A percentile compares a stretch with the other conserved stretches of the same genome.
Evolutionary conservation across 352 stramenopile genomes (phyloP).

Genomic region (Pythium chondricola): DNA sequence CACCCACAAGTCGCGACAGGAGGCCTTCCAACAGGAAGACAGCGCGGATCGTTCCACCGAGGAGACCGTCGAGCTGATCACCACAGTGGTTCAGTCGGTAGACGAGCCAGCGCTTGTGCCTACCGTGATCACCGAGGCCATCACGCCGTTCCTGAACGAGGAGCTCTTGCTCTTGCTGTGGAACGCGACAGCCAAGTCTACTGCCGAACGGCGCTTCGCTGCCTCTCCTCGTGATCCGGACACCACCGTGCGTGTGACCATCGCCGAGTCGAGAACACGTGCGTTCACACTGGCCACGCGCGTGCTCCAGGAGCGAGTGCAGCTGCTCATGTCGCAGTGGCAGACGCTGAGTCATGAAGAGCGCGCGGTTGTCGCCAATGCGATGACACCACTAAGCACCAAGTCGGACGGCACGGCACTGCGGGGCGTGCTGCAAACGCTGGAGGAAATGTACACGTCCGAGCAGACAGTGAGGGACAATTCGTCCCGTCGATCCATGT

Average conservation of each 20-base stretch:
- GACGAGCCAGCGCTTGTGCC: constrained; percentile 16
- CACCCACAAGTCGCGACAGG: background rate
- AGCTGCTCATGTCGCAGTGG: constrained; percentile 40
- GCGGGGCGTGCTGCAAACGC: constrained; percentile 34
- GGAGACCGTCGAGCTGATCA: constrained; percentile 7
- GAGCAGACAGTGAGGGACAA: constrained; percentile 47
- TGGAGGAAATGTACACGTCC: constrained; percentile 57
- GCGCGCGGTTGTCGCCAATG: constrained; percentile 28
- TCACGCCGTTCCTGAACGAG: constrained; percentile 45
- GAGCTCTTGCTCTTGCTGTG: constrained; percentile 55
- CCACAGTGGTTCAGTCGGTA: constrained; percentile 26
- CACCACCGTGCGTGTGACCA: background rate
- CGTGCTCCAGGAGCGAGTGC: constrained; percentile 59
- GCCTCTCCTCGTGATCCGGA: constrained; percentile 1
- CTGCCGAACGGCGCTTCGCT: constrained; percentile 12
- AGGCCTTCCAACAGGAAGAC: background rate
- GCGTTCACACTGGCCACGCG: constrained; percentile 35
- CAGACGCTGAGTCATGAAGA: constrained; percentile 51
- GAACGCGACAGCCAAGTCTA: constrained; percentile 44
- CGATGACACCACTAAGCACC: constrained; percentile 14
- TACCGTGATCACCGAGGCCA: constrained; percentile 28
- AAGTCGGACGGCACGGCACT: constrained; percentile 18
- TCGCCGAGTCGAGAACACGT: constrained; percentile 15
- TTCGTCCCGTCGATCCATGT: constrained; percentile 10
- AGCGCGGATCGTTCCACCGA: background rate